A percentile compares a stretch with the other conserved stretches of the same genome.
Conservation (phyloP, 371 early-diverging fungal species). For the Thermomucor indicae-seudaticae region DNA sequence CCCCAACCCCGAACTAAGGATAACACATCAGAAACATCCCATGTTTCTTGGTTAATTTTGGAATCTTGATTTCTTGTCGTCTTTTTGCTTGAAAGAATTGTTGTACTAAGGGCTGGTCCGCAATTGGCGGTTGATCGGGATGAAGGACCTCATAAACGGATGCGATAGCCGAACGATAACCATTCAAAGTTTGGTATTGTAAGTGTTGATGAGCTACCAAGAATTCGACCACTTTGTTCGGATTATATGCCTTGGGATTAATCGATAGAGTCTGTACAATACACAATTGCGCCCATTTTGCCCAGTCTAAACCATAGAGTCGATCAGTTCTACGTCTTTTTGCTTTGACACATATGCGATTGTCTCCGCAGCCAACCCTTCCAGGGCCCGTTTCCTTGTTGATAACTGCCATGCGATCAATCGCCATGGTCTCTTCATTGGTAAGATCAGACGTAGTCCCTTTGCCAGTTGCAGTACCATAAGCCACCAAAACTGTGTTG, state of each 20-base stretch:
- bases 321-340: not conserved
- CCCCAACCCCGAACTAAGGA: not conserved
- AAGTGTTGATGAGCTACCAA: not conserved
- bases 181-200: not conserved
- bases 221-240: not conserved
- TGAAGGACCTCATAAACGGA: not conserved
- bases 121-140: not conserved
- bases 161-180: not conserved
- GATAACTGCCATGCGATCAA: constrained; percentile 6
- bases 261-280: not conserved
- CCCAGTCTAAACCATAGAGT: not conserved
- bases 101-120: not conserved
- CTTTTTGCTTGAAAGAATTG: not conserved
- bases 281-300: constrained; percentile 3
- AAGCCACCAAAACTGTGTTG: constrained; percentile 5
- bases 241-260: not conserved
- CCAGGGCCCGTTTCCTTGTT: not conserved
- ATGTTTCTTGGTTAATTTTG: not conserved
- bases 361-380: not conserved
- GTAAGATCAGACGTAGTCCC: not conserved
- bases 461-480: not conserved
- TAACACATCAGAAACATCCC: not conserved
- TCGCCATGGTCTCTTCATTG: not conserved
- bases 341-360: not conserved
- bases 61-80: not conserved